phyloP scores from a whole-genome alignment of 352 stramenopile genomes.

The Pythium brachiatum region DNA sequence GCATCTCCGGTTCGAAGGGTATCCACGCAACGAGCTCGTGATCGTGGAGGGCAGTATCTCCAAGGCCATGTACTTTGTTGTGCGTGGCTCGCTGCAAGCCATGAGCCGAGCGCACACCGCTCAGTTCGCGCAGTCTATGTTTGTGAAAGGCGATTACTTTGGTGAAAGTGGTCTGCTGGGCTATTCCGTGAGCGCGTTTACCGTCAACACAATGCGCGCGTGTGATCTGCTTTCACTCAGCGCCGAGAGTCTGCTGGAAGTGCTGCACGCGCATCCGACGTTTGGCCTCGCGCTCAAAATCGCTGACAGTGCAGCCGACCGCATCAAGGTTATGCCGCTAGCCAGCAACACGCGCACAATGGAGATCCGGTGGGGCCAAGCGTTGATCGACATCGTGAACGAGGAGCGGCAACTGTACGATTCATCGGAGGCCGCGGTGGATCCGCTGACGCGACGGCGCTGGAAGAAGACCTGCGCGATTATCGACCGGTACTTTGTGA shows the following conservation, averaged over 20 bases:
- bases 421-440: background rate
- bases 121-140: conserved; percentile 26
- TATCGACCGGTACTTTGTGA: conserved; percentile 28
- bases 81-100: conserved; percentile 40
- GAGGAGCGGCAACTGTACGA: conserved; percentile 29
- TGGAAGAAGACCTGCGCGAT: conserved; percentile 31
- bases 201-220: conserved; percentile 46
- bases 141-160: conserved; percentile 57
- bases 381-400: conserved; percentile 33
- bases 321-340: conserved; percentile 20
- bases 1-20: conserved; percentile 56
- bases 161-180: conserved; percentile 52
- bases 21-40: conserved; percentile 54
- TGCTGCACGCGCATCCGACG: conserved; percentile 41
- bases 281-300: conserved; percentile 46
- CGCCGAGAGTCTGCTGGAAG: conserved; percentile 35
- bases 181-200: conserved; percentile 46
- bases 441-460: background rate
- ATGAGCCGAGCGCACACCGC: conserved; percentile 30
- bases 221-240: conserved; percentile 59
- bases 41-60: conserved; percentile 63
- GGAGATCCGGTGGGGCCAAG: conserved; percentile 44
- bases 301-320: conserved; percentile 26
- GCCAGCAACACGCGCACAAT: conserved; percentile 18
- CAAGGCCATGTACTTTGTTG: conserved; percentile 73